Base-by-base conservation (phyloP, 306 rosid species). In the Castanea sativa region DNA sequence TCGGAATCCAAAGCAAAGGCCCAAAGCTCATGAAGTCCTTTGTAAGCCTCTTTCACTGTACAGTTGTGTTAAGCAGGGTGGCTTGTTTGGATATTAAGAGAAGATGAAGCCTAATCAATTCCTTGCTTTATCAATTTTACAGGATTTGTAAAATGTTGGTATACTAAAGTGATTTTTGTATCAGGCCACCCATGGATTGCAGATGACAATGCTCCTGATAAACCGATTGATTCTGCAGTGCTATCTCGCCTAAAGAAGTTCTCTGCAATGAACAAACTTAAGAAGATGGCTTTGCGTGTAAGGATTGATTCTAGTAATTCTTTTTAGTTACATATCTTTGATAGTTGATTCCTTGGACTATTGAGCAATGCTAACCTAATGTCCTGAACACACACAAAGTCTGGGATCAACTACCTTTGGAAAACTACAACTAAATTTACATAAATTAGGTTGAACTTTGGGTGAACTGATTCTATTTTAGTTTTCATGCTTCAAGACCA, bases 171-270 rank as follows among this genome's bases (percentile, higher is more conserved):
- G 3, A 23, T 49, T 59, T 75, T 78, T 81, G 55, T 86, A 55
- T 76, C 86, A 89, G 92, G 87, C 67, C 92, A 89, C 81, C 89
- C 92, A 32, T 89, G 92, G 92, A 87, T 89, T 72, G 83, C 82
- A 78, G 90, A 82, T 76, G 92, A 89, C 85, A 74, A 82, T 60
- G 90, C 92, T 72, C 90, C 92, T 6, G 92, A 89, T 83, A 87
- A 80, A 76, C 92, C 92, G 68, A 85, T 89, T 58, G 90, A 89
- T 73, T 89, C 92, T 43, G 89, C 92, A 33, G 92, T 89, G 76
- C 76, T 89, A 74, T 84, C 89, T 20, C 90, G 90, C 51, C 75
- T 89, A 73, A 86, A 84, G 76, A 87, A 89, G 59, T 89, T 89
- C 85, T 89, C 89, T 64, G 89, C 87, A 43, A 89, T 89, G 92